Percentiles rank a stretch among this genome's conserved stretches.
phyloP scores from a whole-genome alignment of 2,329 filamentous ascomycete genomes.

The Penicillium digitatum region DNA sequence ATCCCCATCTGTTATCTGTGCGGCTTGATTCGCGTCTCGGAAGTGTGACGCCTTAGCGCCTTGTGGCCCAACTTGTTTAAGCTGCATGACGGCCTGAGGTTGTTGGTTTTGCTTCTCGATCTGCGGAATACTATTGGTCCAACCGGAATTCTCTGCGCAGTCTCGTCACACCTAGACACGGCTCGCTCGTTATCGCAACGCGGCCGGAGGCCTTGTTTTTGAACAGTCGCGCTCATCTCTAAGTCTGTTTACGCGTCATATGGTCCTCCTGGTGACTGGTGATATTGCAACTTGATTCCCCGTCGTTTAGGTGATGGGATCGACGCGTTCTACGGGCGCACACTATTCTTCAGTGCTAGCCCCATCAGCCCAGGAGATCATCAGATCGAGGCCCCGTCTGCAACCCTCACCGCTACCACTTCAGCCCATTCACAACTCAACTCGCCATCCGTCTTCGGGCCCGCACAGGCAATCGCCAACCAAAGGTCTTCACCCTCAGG shows the following conservation, averaged over 20 bases:
- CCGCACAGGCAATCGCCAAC: conserved; percentile 61
- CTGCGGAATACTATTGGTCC: conserved; percentile 13
- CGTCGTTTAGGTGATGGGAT: conserved; percentile 32
- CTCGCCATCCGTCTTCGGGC: conserved; percentile 57
- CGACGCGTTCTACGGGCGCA: conserved; percentile 47
- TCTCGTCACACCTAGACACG: conserved; percentile 10
- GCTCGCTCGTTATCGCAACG: conserved; percentile 15
- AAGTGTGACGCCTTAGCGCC: conserved; percentile 25
- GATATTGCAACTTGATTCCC: conserved; percentile 11
- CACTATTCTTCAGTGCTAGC: conserved; percentile 58
- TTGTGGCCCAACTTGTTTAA: conserved; percentile 26
- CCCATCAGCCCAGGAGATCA: conserved; percentile 35
- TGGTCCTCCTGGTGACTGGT: conserved; percentile 17
- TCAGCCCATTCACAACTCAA: conserved; percentile 38
- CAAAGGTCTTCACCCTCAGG: conserved; percentile 57
- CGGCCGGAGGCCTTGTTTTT: conserved; percentile 4
- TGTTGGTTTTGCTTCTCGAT: conserved; percentile 8
- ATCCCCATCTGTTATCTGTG: conserved; percentile 2
- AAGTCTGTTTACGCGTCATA: conserved; percentile 28
- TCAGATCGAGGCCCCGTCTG: conserved; percentile 40
- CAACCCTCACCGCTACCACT: conserved; percentile 53
- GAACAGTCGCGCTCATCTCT: conserved; percentile 11
- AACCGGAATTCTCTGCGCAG: conserved; percentile 15
- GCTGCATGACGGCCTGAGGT: conserved; percentile 25
- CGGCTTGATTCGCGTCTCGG: conserved; percentile 17